Evolutionary conservation across 352 stramenopile species (phyloP).

Genomic region (Pythium guiyangense): DNA sequence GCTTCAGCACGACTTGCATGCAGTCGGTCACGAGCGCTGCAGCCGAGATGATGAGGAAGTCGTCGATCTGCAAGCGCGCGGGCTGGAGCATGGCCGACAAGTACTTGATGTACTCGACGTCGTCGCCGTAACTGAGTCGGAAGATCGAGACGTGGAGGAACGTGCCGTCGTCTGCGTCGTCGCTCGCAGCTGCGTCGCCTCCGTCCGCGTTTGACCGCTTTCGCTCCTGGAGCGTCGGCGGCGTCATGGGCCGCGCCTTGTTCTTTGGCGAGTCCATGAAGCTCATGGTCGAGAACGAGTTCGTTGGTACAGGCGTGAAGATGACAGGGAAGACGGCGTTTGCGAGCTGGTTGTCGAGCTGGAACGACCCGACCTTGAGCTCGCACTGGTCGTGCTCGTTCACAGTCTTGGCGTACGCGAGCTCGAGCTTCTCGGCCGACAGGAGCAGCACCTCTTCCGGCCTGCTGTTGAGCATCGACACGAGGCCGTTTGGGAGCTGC

Average conservation of each 20-base stretch:
- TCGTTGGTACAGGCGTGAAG: constrained; percentile 66
- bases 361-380: constrained; percentile 75
- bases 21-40: constrained; percentile 37
- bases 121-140: constrained; percentile 70
- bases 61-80: constrained; percentile 50
- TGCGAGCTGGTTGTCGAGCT: constrained; percentile 80
- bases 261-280: constrained; percentile 19
- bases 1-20: constrained; percentile 32
- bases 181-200: not conserved
- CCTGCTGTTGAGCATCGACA: constrained; percentile 72
- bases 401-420: constrained; percentile 59
- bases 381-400: constrained; percentile 81
- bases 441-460: constrained; percentile 76
- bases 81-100: constrained; percentile 81
- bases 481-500: constrained; percentile 51
- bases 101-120: constrained; percentile 88
- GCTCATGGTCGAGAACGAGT: constrained; percentile 12
- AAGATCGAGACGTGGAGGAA: constrained; percentile 82
- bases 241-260: constrained; percentile 5
- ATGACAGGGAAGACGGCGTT: constrained; percentile 78
- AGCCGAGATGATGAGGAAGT: constrained; percentile 50
- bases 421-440: constrained; percentile 57
- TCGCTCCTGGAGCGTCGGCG: constrained; percentile 11
- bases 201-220: constrained; percentile 8
- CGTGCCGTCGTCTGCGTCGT: constrained; percentile 18